Percentiles rank a stretch among this genome's conserved stretches.
phyloP scores from a whole-genome alignment of 2,329 filamentous ascomycete genomes.

The Juglanconis oblonga region DNA sequence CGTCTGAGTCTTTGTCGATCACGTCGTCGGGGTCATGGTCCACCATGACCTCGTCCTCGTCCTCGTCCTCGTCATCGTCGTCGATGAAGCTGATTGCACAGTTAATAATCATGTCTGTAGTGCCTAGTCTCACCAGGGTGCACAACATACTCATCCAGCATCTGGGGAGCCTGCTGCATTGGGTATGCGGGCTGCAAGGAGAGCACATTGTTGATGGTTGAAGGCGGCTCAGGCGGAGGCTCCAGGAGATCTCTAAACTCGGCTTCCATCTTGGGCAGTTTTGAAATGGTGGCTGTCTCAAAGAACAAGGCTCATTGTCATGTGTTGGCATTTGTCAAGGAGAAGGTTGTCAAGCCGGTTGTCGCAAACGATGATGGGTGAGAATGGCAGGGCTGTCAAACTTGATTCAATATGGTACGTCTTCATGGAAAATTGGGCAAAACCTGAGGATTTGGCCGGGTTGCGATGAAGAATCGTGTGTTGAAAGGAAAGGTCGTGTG shows the following conservation, averaged over 20 bases:
- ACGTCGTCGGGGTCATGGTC: constrained; percentile 26
- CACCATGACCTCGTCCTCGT: constrained; percentile 22
- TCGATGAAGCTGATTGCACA: constrained; percentile 5
- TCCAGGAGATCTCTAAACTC: constrained; percentile 7
- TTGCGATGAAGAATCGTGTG: too few species aligned
- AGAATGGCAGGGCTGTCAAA: too few species aligned
- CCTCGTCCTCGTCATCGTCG: constrained; percentile 19
- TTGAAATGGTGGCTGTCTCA: not conserved
- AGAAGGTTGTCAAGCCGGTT: too few species aligned
- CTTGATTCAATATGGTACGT: too few species aligned
- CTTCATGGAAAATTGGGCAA: too few species aligned
- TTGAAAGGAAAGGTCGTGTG: too few species aligned
- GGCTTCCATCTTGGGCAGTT: constrained; percentile 10
- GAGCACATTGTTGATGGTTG: constrained; percentile 16
- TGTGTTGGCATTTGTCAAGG: not conserved
- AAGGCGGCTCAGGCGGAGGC: constrained; percentile 2
- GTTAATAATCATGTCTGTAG: not conserved
- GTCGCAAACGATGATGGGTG: too few species aligned
- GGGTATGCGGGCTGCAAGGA: not conserved
- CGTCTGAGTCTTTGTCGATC: constrained; percentile 35
- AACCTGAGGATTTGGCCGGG: too few species aligned
- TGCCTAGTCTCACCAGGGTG: not conserved
- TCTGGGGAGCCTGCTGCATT: not conserved
- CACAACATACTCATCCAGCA: constrained; percentile 7
- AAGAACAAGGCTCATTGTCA: not conserved